Conservation (phyloP, 495 filamentous ascomycete genomes). For the Glutinoglossum americanum region DNA sequence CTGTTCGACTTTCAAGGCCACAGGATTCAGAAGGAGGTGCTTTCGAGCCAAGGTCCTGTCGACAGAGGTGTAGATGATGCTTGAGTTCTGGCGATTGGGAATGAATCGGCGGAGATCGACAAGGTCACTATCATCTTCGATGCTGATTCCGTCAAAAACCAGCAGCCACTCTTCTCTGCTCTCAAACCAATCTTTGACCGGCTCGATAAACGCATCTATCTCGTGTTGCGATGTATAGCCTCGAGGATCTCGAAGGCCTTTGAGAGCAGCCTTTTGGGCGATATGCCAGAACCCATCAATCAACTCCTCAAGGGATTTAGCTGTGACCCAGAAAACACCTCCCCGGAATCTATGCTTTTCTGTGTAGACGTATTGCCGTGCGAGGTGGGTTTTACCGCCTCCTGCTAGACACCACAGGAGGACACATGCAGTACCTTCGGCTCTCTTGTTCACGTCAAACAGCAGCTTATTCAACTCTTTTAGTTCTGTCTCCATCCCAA, state of each 20-base stretch:
- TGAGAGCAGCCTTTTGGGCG: conserved; percentile 39
- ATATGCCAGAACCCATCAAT: conserved; percentile 57
- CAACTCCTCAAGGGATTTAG: conserved; percentile 39
- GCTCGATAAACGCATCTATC: conserved; percentile 24
- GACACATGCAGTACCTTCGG: conserved; percentile 42
- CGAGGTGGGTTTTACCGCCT: conserved; percentile 63
- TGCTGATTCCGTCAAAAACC: conserved; percentile 52
- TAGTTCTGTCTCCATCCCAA: conserved; percentile 51
- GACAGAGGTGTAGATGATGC: conserved; percentile 59
- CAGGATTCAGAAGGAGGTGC: conserved; percentile 50
- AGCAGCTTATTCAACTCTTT: conserved; percentile 45
- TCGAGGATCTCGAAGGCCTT: conserved; percentile 16
- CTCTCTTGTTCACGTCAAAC: conserved; percentile 37
- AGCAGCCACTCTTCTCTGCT: conserved; percentile 50
- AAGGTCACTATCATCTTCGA: conserved; percentile 34
- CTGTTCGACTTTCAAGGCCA: conserved; percentile 38
- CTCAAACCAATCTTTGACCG: conserved; percentile 51
- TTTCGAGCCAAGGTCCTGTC: conserved; percentile 45
- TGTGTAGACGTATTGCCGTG: conserved; percentile 55
- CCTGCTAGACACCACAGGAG: conserved; percentile 56
- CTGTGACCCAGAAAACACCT: conserved; percentile 63
- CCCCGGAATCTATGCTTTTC: conserved; percentile 45
- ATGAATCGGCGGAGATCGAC: conserved; percentile 41
- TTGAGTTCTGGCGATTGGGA: conserved; percentile 43
- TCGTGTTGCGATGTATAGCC: not conserved